A percentile compares a stretch with the other conserved stretches of the same genome.
Conservation (phyloP, 192 early-diverging fungal genomes). For the Martensiomyces pterosporus region DNA sequence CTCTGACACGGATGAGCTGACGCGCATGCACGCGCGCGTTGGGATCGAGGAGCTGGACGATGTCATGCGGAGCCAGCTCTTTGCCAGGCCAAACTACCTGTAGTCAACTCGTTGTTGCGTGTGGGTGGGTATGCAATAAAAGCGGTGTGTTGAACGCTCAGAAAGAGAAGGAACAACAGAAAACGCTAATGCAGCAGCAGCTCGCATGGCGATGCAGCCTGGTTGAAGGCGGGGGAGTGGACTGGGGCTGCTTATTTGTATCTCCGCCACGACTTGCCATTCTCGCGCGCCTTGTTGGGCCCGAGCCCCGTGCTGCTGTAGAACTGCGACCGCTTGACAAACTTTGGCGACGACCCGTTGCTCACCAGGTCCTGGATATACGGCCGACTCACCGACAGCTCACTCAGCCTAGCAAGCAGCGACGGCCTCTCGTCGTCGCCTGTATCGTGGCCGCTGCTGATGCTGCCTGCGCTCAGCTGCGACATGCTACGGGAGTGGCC, state of each 20-base stretch:
- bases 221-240: background rate
- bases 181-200: too few species aligned
- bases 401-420: constrained; percentile 24
- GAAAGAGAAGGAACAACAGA: too few species aligned
- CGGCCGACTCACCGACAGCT: constrained; percentile 16
- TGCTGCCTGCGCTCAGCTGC: too few species aligned
- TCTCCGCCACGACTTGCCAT: too few species aligned
- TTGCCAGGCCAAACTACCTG: background rate
- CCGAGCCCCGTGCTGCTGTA: constrained; percentile 5
- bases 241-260: background rate
- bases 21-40: constrained; percentile 63
- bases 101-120: background rate
- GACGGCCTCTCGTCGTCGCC: constrained; percentile 4
- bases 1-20: constrained; percentile 68
- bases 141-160: too few species aligned
- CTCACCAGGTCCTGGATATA: constrained; percentile 36
- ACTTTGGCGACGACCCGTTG: constrained; percentile 36
- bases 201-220: background rate
- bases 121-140: background rate
- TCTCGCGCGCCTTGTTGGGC: too few species aligned
- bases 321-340: constrained; percentile 44
- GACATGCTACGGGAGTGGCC: too few species aligned
- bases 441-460: background rate
- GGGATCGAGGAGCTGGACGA: constrained; percentile 68
- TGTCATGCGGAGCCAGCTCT: constrained; percentile 46